These are phyloP conservation scores for Solanum clarkiae DNA, from an alignment of 257 asterid genomes.

Conservation along the genomic window DNA sequence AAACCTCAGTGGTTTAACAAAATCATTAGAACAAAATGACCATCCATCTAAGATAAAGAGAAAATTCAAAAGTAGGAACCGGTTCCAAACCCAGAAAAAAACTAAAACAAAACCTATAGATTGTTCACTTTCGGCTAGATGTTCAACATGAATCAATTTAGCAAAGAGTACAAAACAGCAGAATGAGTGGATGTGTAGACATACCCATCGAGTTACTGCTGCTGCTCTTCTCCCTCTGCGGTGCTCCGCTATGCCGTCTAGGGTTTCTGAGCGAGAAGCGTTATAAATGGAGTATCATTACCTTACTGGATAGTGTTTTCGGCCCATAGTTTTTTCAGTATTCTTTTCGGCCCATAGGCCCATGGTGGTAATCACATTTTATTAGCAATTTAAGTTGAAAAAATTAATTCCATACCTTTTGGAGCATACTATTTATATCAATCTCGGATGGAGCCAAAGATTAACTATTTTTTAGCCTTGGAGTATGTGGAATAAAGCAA, in stretches of 20 bases:
- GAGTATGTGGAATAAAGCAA: no score
- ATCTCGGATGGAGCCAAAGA: no score
- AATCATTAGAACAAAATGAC: background rate
- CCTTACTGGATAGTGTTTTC: background rate
- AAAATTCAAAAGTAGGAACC: background rate
- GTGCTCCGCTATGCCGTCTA: background rate
- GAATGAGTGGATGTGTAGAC: background rate
- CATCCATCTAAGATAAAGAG: background rate
- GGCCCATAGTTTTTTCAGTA: background rate
- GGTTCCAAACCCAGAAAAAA: background rate
- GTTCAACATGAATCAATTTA: background rate
- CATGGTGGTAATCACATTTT: background rate
- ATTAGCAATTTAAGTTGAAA: no score
- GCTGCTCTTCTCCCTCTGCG: background rate
- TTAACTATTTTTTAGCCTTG: no score
- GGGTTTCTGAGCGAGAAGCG: background rate
- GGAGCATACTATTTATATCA: no score
- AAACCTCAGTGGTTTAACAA: background rate
- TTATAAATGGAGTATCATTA: background rate
- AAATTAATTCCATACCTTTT: no score
- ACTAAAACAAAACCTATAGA: background rate
- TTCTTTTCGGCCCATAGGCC: background rate
- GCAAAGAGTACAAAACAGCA: background rate
- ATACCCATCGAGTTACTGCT: background rate
- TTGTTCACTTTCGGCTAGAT: background rate